phyloP scores from a whole-genome alignment of 106 monocot species.

The Chionographis japonica region DNA sequence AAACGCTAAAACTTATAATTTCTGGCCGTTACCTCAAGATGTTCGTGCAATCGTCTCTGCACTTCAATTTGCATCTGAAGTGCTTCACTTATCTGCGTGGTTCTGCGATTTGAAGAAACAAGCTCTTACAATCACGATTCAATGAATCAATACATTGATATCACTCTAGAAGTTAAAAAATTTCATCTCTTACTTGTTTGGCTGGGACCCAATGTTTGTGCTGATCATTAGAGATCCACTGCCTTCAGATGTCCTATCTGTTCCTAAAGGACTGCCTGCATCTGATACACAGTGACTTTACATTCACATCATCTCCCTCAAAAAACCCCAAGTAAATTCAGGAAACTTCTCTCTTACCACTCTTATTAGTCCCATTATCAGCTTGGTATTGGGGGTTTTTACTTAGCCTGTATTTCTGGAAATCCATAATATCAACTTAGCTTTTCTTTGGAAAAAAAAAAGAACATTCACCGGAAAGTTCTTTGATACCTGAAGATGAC shows the following conservation, averaged over 20 bases:
- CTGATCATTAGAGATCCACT: conserved; percentile 19
- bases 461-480: neutral
- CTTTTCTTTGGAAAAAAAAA: neutral
- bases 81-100: conserved; percentile 73
- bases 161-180: neutral
- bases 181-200: conserved; percentile 56
- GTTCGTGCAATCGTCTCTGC: conserved; percentile 70
- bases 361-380: conserved; percentile 14
- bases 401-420: conserved; percentile 60
- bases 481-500: conserved; percentile 54
- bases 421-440: neutral
- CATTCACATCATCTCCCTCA: neutral
- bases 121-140: neutral
- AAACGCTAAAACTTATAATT: too few species aligned
- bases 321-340: neutral
- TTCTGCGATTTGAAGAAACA: conserved; percentile 26
- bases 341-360: conserved; percentile 24
- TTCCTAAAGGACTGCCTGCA: conserved; percentile 9
- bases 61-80: conserved; percentile 92
- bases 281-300: conserved; percentile 6
- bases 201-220: conserved; percentile 20
- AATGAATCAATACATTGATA: neutral
- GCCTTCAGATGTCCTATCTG: conserved; percentile 41
- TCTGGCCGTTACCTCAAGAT: conserved; percentile 68
- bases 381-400: conserved; percentile 54